Evolutionary conservation across 768 basidiomycete genomes (phyloP).

Genomic region (Termitomyces sp.): DNA sequence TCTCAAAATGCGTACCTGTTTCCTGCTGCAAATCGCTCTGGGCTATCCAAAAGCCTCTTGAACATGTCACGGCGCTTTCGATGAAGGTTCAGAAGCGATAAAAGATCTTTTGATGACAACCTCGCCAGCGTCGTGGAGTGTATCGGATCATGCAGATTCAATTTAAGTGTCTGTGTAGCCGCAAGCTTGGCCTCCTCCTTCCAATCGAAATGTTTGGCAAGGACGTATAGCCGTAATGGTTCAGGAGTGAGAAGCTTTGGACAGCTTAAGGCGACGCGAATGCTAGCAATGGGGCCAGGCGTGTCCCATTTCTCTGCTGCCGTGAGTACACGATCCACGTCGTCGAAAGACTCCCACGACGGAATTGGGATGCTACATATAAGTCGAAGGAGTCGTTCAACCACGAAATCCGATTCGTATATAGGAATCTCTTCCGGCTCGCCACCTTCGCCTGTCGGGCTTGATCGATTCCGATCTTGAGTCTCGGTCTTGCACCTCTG

Average conservation of each 20-base stretch:
- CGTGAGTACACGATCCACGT: constrained; percentile 46
- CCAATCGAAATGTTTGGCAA: constrained; percentile 62
- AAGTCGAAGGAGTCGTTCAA: constrained; percentile 53
- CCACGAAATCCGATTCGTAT: constrained; percentile 36
- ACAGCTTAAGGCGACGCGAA: constrained; percentile 46
- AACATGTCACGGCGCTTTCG: constrained; percentile 46
- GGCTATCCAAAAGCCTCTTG: constrained; percentile 45
- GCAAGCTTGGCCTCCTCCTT: constrained; percentile 48
- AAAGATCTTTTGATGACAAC: constrained; percentile 45
- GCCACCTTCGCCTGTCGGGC: neutral
- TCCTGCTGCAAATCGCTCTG: constrained; percentile 51
- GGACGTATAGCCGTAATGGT: constrained; percentile 47
- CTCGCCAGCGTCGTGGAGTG: constrained; percentile 39
- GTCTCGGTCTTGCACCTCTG: constrained; percentile 5
- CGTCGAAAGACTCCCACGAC: constrained; percentile 42
- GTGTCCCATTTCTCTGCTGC: constrained; percentile 72
- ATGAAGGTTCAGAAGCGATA: constrained; percentile 54
- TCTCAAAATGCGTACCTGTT: constrained; percentile 28
- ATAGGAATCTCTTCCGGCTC: constrained; percentile 25
- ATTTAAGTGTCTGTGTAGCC: constrained; percentile 48
- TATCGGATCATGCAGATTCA: constrained; percentile 38
- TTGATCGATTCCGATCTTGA: neutral
- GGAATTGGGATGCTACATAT: constrained; percentile 49
- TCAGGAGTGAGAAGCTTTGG: constrained; percentile 37
- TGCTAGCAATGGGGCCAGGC: constrained; percentile 49